A percentile compares a stretch with the other conserved stretches of the same genome.
Evolutionary conservation across 169 alveolate genomes (phyloP).

Genomic region (Plasmodium inui): DNA sequence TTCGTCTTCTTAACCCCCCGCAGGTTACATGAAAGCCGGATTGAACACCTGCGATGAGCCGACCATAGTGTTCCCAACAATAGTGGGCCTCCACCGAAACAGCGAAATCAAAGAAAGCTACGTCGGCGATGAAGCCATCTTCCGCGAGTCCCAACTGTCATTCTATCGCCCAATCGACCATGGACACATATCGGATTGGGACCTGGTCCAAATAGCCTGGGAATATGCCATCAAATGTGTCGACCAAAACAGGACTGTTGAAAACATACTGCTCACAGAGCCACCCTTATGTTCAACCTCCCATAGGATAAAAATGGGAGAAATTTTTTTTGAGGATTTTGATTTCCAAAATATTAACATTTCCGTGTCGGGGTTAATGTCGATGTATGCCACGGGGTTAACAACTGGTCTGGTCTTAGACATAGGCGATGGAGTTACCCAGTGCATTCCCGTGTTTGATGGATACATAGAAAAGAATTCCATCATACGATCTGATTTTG

Average conservation of each 20-base stretch:
- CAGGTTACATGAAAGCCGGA: slow-evolving; percentile 69
- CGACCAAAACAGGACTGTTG: slow-evolving; percentile 22
- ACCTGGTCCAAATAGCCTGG: slow-evolving; percentile 35
- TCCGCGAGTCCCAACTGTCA: slow-evolving; percentile 74
- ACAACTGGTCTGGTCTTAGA: slow-evolving; percentile 91
- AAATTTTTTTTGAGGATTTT: slow-evolving; percentile 88
- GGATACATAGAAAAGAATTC: slow-evolving; percentile 89
- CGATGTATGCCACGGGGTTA: slow-evolving; percentile 90
- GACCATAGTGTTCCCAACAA: slow-evolving; percentile 46
- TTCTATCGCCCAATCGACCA: slow-evolving; percentile 80
- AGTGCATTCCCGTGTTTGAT: slow-evolving; percentile 91
- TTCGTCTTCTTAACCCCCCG: not conserved
- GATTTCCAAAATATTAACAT: slow-evolving; percentile 86
- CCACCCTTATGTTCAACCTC: slow-evolving; percentile 81
- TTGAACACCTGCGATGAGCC: slow-evolving; percentile 20
- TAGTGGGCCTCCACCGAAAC: slow-evolving; percentile 21
- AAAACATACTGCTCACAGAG: slow-evolving; percentile 79
- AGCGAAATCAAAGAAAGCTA: not conserved
- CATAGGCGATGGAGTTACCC: slow-evolving; percentile 91
- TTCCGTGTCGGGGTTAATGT: slow-evolving; percentile 88
- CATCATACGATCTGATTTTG: slow-evolving; percentile 86
- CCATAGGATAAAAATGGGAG: slow-evolving; percentile 84
- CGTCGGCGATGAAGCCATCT: slow-evolving; percentile 78
- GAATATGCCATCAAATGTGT: slow-evolving; percentile 57
- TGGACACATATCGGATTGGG: slow-evolving; percentile 71